Evolutionary conservation across 768 basidiomycete genomes (phyloP).

Genomic region (Pleurotus tuoliensis): DNA sequence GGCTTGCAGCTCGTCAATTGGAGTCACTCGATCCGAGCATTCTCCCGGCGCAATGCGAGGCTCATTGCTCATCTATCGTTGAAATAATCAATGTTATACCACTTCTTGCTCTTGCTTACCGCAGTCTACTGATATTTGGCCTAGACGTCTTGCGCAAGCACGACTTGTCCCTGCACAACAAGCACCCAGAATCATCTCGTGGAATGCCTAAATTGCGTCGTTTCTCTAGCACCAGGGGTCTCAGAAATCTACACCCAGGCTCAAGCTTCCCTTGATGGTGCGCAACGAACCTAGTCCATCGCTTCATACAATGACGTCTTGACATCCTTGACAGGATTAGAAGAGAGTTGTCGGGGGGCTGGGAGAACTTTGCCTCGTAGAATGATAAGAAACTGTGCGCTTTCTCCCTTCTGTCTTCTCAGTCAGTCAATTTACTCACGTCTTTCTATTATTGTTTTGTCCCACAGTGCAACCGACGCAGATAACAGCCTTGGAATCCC

Average conservation of each 20-base stretch:
- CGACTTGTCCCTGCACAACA: background rate
- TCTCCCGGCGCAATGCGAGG: background rate
- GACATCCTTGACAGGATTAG: background rate
- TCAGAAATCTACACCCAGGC: background rate
- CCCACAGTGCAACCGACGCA: background rate
- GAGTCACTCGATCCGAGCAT: background rate
- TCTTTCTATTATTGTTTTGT: background rate
- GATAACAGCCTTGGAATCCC: background rate
- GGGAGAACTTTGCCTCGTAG: background rate
- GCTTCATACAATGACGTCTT: background rate
- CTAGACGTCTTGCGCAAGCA: background rate
- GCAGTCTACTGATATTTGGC: background rate
- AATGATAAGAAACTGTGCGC: background rate
- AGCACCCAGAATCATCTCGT: background rate
- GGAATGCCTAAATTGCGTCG: background rate
- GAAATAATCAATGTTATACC: constrained; percentile 1
- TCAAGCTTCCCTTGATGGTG: background rate
- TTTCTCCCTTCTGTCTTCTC: background rate
- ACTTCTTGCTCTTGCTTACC: background rate
- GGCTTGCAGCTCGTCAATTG: background rate
- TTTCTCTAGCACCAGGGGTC: constrained; percentile 1
- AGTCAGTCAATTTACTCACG: background rate
- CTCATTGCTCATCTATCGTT: background rate
- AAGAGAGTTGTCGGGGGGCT: background rate
- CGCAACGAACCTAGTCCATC: background rate